Conservation (phyloP, 139 green algal genomes). For the Auxenochlorella pyrenoidosa region DNA sequence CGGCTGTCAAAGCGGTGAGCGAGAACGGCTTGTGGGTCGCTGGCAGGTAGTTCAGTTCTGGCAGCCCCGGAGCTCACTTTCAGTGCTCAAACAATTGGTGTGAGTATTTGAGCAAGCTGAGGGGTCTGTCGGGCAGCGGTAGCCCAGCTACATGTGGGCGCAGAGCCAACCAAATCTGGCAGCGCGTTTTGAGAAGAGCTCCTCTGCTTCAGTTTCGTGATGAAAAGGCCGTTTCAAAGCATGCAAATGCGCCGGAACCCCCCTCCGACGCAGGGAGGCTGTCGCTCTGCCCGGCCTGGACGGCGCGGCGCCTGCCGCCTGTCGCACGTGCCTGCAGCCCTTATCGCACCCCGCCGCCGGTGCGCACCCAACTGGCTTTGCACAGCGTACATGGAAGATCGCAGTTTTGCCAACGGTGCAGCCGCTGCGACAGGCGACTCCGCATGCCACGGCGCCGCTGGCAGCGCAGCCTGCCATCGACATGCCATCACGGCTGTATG, state of each 20-base stretch:
- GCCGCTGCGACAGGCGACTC: too few relatives aligned
- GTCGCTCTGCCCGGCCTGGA: constrained; percentile 9
- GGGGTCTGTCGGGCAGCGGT: neutral
- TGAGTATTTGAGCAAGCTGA: neutral
- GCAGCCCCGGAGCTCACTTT: neutral
- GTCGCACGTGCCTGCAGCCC: neutral
- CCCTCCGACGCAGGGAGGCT: neutral
- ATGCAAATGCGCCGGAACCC: neutral
- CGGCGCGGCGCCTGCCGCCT: neutral
- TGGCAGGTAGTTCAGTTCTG: neutral
- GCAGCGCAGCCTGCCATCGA: too few relatives aligned
- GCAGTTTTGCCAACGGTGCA: too few relatives aligned
- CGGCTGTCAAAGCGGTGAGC: neutral
- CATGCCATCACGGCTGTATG: too few relatives aligned
- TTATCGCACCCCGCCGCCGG: neutral
- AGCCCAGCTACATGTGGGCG: neutral
- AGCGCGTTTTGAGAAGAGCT: neutral
- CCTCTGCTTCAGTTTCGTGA: neutral
- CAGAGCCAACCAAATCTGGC: neutral
- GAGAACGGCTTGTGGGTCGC: neutral
- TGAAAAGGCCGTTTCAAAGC: neutral
- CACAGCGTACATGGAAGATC: too few relatives aligned
- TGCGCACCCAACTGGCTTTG: neutral
- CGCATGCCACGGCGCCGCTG: too few relatives aligned
- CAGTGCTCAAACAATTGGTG: too few relatives aligned